Conservation (phyloP, 805 yeast genomes). For the Naumovozyma dairenensis region DNA sequence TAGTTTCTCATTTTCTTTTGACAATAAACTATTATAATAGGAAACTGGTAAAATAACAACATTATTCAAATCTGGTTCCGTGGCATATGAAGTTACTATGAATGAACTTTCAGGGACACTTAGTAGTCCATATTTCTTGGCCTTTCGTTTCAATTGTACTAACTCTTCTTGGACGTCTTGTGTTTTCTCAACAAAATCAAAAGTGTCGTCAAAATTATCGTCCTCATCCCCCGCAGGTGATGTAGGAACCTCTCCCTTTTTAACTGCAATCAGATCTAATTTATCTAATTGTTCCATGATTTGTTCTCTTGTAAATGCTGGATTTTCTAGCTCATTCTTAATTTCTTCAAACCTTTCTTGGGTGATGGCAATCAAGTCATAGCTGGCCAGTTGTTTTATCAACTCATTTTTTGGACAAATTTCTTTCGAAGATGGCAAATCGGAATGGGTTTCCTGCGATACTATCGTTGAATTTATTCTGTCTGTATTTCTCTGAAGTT, state of each 20-base stretch:
- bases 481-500: too few relatives aligned
- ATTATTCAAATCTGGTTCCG: slow-evolving; percentile 43
- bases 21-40: slow-evolving; percentile 49
- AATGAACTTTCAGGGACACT: slow-evolving; percentile 51
- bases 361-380: slow-evolving; percentile 24
- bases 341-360: slow-evolving; percentile 28
- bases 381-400: slow-evolving; percentile 9
- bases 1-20: slow-evolving; percentile 35
- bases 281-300: slow-evolving; percentile 22
- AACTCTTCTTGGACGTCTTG: slow-evolving; percentile 8
- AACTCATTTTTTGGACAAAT: slow-evolving; percentile 7
- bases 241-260: slow-evolving; percentile 10
- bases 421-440: too few relatives aligned
- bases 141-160: slow-evolving; percentile 31
- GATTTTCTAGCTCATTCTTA: slow-evolving; percentile 22
- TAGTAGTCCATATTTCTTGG: slow-evolving; percentile 39
- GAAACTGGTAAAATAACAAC: slow-evolving; percentile 56
- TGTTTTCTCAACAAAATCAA: slow-evolving; percentile 4
- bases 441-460: too few relatives aligned
- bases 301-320: slow-evolving; percentile 18
- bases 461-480: too few relatives aligned
- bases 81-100: slow-evolving; percentile 52
- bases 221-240: slow-evolving; percentile 1
- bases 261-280: slow-evolving; percentile 3
- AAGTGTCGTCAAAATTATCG: slow-evolving; percentile 6